phyloP scores from a whole-genome alignment of 805 yeast genomes.

The Wickerhamiella galacta region DNA sequence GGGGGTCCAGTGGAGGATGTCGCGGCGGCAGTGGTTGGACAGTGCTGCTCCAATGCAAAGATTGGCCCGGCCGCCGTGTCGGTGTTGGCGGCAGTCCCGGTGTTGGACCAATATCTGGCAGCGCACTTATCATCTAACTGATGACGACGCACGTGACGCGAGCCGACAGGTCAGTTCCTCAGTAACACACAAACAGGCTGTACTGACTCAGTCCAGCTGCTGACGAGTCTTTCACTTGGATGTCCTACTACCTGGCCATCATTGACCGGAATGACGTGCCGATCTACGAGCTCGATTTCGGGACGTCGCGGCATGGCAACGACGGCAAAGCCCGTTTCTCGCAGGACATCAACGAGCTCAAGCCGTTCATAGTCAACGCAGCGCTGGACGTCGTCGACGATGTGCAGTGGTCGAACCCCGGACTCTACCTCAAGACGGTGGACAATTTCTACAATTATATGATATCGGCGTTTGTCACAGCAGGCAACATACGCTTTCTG shows the following conservation, averaged over 20 bases:
- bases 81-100: no score
- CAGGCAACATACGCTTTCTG: slow-evolving; percentile 70
- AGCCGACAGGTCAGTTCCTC: no score
- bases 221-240: slow-evolving; percentile 16
- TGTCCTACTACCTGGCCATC: slow-evolving; percentile 80
- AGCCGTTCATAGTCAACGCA: slow-evolving; percentile 78
- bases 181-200: no score
- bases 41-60: no score
- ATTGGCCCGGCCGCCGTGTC: no score
- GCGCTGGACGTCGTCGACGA: slow-evolving; percentile 87
- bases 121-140: no score
- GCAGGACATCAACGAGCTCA: slow-evolving; percentile 53
- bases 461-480: slow-evolving; percentile 75
- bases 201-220: no score
- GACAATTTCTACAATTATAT: slow-evolving; percentile 74
- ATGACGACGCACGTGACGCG: no score
- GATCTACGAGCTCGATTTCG: slow-evolving; percentile 72
- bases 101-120: no score
- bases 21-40: no score
- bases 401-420: slow-evolving; percentile 57
- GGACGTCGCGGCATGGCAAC: slow-evolving; percentile 49
- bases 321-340: slow-evolving; percentile 51
- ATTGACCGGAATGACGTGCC: slow-evolving; percentile 80
- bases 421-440: slow-evolving; percentile 54
- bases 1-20: no score